Base-by-base conservation (phyloP, 192 early-diverging fungal genomes). In the Umbelopsis ramanniana region DNA sequence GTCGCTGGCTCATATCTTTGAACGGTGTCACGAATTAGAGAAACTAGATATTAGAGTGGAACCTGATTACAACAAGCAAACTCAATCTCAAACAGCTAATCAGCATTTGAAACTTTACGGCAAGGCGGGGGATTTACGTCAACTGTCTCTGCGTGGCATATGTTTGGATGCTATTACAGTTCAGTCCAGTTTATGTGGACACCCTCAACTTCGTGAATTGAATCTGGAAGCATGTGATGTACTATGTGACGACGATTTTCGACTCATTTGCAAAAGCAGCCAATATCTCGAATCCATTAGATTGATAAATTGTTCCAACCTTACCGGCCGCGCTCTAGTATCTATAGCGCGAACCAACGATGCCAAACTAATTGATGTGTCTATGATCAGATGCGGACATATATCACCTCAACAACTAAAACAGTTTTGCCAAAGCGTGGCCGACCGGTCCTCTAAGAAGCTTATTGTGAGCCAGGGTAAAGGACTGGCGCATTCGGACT, bases 191-290 rank as follows among this genome's bases (percentile, higher is more conserved):
- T 33, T 63, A 37, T 63, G 33, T 37, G 57, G 57, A 37, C 57
- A 63, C 17, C 12, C 15, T 19, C 23, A 63, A 15, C 26, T 63
- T 35, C 57, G 33, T 12, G 29, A 14, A n/a, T 35, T 63, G 14
- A 37, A 11, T 19, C 57, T 63, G 12, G 24, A 63, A 37, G 33
- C 57, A 26, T 37, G 57, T 19, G 4, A 63, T 3, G 33, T 37
- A 5, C 57, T 63, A 12, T 37, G 57, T 63, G 57, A 63, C 12
- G 57, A 63, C 19, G 57, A 63, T 14, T 38, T 63, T 63, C 57
- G 57, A 37, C 19, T 63, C 14, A 63, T 63, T 6, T 63, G 57
- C 35, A 22, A 63, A n/a, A 37, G 57, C 15, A 63, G 57, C 57
- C 57, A 38, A 19, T 63, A 19, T 37, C 57, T 63, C 17, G 57